Evolutionary conservation across 78 protist species (phyloP).

Genomic region (Dictyostelium citrinum): DNA sequence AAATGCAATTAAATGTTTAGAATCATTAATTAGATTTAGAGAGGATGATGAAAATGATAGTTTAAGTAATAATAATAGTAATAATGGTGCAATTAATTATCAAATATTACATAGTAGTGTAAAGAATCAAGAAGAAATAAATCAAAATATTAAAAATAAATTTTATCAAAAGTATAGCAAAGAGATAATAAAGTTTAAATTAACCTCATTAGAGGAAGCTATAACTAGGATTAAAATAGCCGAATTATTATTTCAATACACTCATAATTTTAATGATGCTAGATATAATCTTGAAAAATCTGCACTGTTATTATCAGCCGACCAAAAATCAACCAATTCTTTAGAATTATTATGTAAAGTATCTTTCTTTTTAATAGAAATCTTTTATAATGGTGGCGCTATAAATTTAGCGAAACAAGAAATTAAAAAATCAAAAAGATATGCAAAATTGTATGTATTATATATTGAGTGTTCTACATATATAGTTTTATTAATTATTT

Average conservation of each 20-base stretch:
- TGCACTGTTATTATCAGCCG: slow-evolving; percentile 2
- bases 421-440: slow-evolving; percentile 32
- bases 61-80: neutral
- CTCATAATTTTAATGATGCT: slow-evolving; percentile 37
- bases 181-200: neutral
- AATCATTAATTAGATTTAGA: neutral
- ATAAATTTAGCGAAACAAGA: slow-evolving; percentile 39
- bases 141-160: neutral
- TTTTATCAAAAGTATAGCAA: neutral
- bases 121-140: neutral
- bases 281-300: slow-evolving; percentile 44
- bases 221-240: slow-evolving; percentile 47
- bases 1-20: slow-evolving; percentile 35
- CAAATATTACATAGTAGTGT: neutral
- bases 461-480: too few species aligned
- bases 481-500: too few species aligned
- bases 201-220: slow-evolving; percentile 18
- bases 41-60: neutral
- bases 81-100: neutral
- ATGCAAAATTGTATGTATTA: slow-evolving; percentile 28
- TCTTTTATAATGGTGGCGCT: slow-evolving; percentile 21
- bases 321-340: slow-evolving; percentile 7
- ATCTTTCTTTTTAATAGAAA: slow-evolving; percentile 22
- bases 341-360: slow-evolving; percentile 39
- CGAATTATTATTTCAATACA: slow-evolving; percentile 20